A percentile compares a stretch with the other conserved stretches of the same genome.
phyloP scores from a whole-genome alignment of 805 yeast species.

The Saccharomyces mikatae region DNA sequence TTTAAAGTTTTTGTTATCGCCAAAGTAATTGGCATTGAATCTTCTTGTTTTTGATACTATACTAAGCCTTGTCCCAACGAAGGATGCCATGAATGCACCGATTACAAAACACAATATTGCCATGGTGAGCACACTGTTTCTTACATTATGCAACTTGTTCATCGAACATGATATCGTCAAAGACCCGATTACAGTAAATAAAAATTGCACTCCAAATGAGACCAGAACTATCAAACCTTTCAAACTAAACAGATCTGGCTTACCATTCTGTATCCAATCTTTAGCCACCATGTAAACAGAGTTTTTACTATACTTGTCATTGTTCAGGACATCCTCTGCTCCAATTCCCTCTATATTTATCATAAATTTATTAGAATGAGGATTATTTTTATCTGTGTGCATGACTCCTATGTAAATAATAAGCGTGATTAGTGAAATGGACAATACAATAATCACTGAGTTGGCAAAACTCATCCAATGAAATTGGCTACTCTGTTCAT shows the following conservation, averaged over 20 bases:
- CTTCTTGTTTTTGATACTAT: slow-evolving; percentile 2
- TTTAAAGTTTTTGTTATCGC: slow-evolving; percentile 1
- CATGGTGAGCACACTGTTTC: slow-evolving; percentile 58
- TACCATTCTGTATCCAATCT: slow-evolving; percentile 35
- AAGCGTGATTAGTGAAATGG: slow-evolving; percentile 55
- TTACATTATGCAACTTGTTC: slow-evolving; percentile 53
- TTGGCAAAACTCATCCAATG: slow-evolving; percentile 76
- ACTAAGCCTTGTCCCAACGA: slow-evolving; percentile 50
- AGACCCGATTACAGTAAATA: slow-evolving; percentile 57
- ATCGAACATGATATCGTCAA: slow-evolving; percentile 51
- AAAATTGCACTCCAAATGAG: slow-evolving; percentile 69
- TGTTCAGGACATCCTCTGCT: slow-evolving; percentile 17
- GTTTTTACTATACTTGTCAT: slow-evolving; percentile 23
- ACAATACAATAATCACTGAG: slow-evolving; percentile 54
- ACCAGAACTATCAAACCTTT: slow-evolving; percentile 46
- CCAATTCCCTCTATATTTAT: slow-evolving; percentile 3
- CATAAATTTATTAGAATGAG: background rate
- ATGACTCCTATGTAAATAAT: slow-evolving; percentile 41
- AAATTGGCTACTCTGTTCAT: slow-evolving; percentile 40
- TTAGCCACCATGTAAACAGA: slow-evolving; percentile 39
- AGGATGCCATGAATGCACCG: slow-evolving; percentile 73
- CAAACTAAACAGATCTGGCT: slow-evolving; percentile 4
- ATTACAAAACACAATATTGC: slow-evolving; percentile 52
- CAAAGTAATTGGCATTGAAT: background rate
- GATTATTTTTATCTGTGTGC: slow-evolving; percentile 13